These are phyloP conservation scores for Bipolaris gigantea DNA, from an alignment of 2,329 filamentous ascomycete species.

Conservation along the genomic window DNA sequence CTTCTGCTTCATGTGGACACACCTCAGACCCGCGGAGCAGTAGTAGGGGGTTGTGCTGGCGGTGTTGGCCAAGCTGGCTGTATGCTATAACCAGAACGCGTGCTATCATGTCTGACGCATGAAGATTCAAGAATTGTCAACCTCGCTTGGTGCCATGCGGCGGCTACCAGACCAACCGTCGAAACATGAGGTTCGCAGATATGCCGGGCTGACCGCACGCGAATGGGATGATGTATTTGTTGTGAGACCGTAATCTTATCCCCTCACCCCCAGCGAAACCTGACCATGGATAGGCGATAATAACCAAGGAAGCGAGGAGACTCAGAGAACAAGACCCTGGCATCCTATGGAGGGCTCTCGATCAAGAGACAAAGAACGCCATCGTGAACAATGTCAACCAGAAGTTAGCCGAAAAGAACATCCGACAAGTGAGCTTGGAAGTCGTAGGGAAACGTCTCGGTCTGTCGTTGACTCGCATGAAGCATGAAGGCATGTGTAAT, in stretches of 20 bases:
- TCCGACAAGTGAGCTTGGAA: not conserved
- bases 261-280: not conserved
- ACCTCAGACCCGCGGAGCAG: too few relatives aligned
- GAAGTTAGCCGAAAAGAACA: not conserved
- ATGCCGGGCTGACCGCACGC: not conserved
- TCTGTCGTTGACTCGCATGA: not conserved
- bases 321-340: not conserved
- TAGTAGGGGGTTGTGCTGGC: not conserved
- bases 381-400: not conserved
- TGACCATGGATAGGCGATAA: not conserved
- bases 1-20: too few relatives aligned
- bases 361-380: not conserved
- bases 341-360: not conserved
- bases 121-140: not conserved
- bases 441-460: not conserved
- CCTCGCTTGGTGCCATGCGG: not conserved
- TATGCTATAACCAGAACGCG: not conserved
- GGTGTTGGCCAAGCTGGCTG: not conserved
- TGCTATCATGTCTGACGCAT: not conserved
- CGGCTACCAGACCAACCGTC: not conserved
- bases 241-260: not conserved
- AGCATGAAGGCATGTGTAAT: not conserved
- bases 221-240: not conserved
- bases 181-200: not conserved
- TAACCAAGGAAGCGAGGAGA: not conserved